Conservation (phyloP, 2,329 filamentous ascomycete genomes). For the Clonostachys solani region DNA sequence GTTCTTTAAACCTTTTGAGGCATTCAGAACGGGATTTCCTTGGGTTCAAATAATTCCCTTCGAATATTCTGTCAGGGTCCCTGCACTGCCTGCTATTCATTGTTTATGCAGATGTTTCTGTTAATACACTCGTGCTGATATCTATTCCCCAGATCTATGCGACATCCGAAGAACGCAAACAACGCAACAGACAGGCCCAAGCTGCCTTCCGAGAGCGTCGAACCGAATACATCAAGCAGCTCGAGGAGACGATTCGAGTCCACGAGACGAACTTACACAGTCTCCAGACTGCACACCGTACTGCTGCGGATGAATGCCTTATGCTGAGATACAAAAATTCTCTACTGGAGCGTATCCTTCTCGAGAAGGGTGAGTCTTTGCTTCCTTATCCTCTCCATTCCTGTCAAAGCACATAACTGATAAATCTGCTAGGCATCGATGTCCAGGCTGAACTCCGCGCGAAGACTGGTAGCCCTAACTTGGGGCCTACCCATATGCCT, state of each 20-base stretch:
- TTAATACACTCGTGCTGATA: constrained; percentile 7
- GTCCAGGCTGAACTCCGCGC: constrained; percentile 92
- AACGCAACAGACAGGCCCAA: constrained; percentile 94
- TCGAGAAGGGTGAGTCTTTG: constrained; percentile 75
- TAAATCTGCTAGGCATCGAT: constrained; percentile 68
- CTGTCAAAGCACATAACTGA: no score
- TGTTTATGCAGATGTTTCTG: not conserved
- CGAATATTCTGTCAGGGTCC: not conserved
- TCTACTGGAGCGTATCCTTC: constrained; percentile 85
- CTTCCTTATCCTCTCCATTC: not conserved
- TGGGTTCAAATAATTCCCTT: not conserved
- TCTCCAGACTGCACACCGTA: constrained; percentile 89
- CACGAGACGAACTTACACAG: constrained; percentile 93
- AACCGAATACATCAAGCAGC: constrained; percentile 98
- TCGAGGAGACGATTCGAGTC: constrained; percentile 94
- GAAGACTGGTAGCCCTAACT: constrained; percentile 83
- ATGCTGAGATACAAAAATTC: constrained; percentile 99
- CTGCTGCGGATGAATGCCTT: constrained; percentile 90
- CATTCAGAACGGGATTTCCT: not conserved
- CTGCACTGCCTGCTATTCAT: not conserved
- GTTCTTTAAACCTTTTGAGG: no score
- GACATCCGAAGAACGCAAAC: constrained; percentile 96
- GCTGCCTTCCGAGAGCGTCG: constrained; percentile 94
- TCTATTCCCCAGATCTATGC: constrained; percentile 75
- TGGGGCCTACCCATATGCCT: constrained; percentile 64